Percentiles rank a stretch among this genome's conserved stretches.
Evolutionary conservation across 306 rosid genomes (phyloP).

Genomic region (Luffa aegyptiaca): DNA sequence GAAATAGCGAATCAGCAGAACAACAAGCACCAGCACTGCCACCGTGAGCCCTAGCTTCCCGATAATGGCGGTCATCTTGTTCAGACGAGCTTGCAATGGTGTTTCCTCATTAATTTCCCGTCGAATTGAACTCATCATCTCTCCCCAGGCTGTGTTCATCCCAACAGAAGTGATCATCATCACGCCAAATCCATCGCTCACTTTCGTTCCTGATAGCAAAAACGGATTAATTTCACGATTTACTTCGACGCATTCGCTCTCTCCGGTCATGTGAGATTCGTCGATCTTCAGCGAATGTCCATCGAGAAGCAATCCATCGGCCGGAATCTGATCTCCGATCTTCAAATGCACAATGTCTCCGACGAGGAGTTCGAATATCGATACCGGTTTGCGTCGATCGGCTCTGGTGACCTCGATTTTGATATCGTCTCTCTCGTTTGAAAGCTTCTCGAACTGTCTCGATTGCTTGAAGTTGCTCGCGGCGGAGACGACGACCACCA

Average conservation of each 20-base stretch:
- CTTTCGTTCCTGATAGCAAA: constrained; percentile 18
- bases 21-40: constrained; percentile 12
- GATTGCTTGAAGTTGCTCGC: constrained; percentile 18
- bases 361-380: constrained; percentile 12
- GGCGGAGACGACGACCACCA: constrained; percentile 10
- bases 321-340: constrained; percentile 19
- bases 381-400: constrained; percentile 1
- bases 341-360: constrained; percentile 16
- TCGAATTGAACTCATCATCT: constrained; percentile 19
- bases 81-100: constrained; percentile 13
- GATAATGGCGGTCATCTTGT: constrained; percentile 11
- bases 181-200: constrained; percentile 16
- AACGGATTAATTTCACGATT: constrained; percentile 7
- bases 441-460: constrained; percentile 15
- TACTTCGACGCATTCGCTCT: constrained; percentile 8
- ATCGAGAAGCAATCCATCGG: constrained; percentile 17
- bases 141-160: constrained; percentile 15
- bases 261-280: constrained; percentile 22
- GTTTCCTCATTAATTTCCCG: constrained; percentile 8
- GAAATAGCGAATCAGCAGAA: constrained; percentile 14
- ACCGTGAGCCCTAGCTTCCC: constrained; percentile 14
- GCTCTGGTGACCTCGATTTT: constrained; percentile 12
- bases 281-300: constrained; percentile 17
- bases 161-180: constrained; percentile 24
- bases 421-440: constrained; percentile 7